Base-by-base conservation (phyloP, 306 rosid genomes). In the Lablab purpureus region DNA sequence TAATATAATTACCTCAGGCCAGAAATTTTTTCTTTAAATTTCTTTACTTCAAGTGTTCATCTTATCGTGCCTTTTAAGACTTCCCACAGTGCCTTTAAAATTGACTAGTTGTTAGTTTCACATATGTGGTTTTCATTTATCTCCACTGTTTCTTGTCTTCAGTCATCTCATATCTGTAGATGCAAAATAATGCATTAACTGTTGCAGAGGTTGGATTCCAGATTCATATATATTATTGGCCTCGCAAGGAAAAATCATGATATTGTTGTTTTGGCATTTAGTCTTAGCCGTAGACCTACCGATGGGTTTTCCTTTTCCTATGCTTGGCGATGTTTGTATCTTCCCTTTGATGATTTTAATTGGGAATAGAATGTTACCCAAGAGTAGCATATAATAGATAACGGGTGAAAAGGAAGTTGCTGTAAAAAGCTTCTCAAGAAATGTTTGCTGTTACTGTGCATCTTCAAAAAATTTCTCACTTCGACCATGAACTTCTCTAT, bases 181-280 rank as follows among this genome's bases (percentile, higher is more conserved):
- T 60, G 67, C 51, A 7, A 72, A 28, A 73, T 51, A 55, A 37
- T 63, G 66, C 78, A 71, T 71, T 56, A 30, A 68, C 41, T 78
- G 60, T 55, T 41, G 49, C 64, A 30, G 27, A 60, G 25, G 34
- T 58, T 69, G 21, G 27, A 56, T 45, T 56, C 41, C 67, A 25
- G 36, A 21, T 67, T 25, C 13, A 68, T 68, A 28, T 15, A 68
- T 50, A 18, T 23, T 10, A 52, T n/a, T n/a, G n/a, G n/a, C n/a
- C n/a, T n/a, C n/a, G 17, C 37, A 25, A 66, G 27, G 25, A 67
- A 41, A 67, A 67, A 17, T 41, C 6, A 36, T 25, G 56, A 78
- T 43, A 14, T 45, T 67, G 17, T 45, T 43, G 30, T 62, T 70
- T 25, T 37, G 12, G 11, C 7, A n/a, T n/a, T 18, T 65, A 68